phyloP scores from a whole-genome alignment of 371 early-diverging fungal species.

The Lichtheimia ornata region DNA sequence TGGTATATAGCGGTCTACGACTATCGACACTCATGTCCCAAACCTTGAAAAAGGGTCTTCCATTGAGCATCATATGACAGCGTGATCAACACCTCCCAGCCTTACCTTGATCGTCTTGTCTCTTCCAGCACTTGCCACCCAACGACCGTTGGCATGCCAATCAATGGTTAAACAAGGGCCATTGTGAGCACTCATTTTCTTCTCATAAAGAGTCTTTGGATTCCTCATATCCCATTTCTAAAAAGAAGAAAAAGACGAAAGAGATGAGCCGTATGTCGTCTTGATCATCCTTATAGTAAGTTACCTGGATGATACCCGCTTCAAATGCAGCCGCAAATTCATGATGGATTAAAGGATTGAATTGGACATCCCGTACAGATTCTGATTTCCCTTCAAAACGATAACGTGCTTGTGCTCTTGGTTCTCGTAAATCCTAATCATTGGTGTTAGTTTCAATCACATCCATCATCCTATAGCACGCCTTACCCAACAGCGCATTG shows the following conservation, averaged over 20 bases:
- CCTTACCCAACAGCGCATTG: slow-evolving; percentile 79
- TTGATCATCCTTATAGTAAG: neutral
- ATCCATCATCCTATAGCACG: neutral
- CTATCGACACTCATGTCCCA: slow-evolving; percentile 82
- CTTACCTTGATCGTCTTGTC: slow-evolving; percentile 81
- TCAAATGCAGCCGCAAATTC: slow-evolving; percentile 90
- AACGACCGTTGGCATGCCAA: slow-evolving; percentile 78
- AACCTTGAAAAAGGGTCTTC: slow-evolving; percentile 36
- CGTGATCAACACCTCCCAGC: neutral
- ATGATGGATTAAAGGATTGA: slow-evolving; percentile 60
- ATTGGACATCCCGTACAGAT: slow-evolving; percentile 84
- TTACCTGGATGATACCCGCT: slow-evolving; percentile 81
- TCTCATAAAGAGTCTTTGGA: slow-evolving; percentile 59
- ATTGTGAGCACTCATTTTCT: slow-evolving; percentile 76
- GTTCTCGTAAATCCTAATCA: slow-evolving; percentile 71
- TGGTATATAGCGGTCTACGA: slow-evolving; percentile 60
- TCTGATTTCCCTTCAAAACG: slow-evolving; percentile 83
- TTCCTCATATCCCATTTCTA: slow-evolving; percentile 85
- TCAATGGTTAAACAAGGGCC: slow-evolving; percentile 82
- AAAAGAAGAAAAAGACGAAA: too few species aligned
- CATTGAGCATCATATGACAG: neutral
- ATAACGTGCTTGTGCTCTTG: slow-evolving; percentile 47
- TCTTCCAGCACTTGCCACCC: slow-evolving; percentile 81
- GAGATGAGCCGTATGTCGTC: neutral
- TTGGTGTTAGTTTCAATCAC: neutral